A percentile compares a stretch with the other conserved stretches of the same genome.
These are phyloP conservation scores for Phytophthora syringae DNA, from an alignment of 352 stramenopile species.

Conservation along the genomic window DNA sequence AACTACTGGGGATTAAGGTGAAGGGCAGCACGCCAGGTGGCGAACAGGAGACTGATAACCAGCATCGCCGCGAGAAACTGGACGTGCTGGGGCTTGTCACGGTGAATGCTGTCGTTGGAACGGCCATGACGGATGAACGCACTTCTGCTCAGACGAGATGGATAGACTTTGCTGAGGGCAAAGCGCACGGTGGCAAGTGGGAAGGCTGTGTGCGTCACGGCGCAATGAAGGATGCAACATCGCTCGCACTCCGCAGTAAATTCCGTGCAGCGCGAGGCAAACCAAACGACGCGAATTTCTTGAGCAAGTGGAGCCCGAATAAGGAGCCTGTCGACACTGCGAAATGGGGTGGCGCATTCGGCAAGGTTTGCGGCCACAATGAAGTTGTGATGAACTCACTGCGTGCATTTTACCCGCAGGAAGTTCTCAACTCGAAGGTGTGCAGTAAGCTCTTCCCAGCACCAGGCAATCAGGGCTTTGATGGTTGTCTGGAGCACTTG, in stretches of 20 bases:
- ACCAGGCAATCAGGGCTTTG: conserved; percentile 88
- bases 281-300: conserved; percentile 21
- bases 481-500: conserved; percentile 90
- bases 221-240: conserved; percentile 76
- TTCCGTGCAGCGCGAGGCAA: conserved; percentile 33
- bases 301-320: conserved; percentile 77
- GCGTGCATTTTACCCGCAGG: conserved; percentile 86
- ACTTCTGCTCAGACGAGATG: conserved; percentile 83
- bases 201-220: conserved; percentile 71
- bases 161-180: conserved; percentile 71
- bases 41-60: conserved; percentile 29
- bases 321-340: conserved; percentile 67
- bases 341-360: conserved; percentile 83
- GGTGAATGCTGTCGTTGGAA: conserved; percentile 62
- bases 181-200: conserved; percentile 65
- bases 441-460: conserved; percentile 82
- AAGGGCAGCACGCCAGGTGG: background rate
- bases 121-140: conserved; percentile 58
- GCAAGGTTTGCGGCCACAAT: conserved; percentile 91
- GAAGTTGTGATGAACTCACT: conserved; percentile 89
- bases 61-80: conserved; percentile 71
- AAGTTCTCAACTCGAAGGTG: conserved; percentile 89
- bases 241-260: conserved; percentile 56
- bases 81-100: conserved; percentile 64
- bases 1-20: conserved; percentile 24